Evolutionary conservation across 169 alveolate genomes (phyloP).

Genomic region (Plasmodium knowlesi): DNA sequence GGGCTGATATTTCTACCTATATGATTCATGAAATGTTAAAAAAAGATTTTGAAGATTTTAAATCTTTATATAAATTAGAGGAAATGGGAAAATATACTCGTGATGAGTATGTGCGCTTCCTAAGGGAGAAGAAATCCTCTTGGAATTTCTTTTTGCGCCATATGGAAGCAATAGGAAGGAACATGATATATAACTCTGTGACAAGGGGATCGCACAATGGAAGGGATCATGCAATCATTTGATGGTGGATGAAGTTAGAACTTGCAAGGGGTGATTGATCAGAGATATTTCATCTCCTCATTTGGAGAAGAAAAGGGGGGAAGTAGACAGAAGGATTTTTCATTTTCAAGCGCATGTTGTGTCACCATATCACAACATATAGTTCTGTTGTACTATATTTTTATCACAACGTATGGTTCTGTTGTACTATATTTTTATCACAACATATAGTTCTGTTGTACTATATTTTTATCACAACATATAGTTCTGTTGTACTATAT

Average conservation of each 20-base stretch:
- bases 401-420: too few species aligned
- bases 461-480: background rate
- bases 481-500: background rate
- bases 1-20: background rate
- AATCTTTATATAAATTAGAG: background rate
- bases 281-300: background rate
- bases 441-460: background rate
- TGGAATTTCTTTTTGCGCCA: background rate
- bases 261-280: background rate
- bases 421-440: background rate
- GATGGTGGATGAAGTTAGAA: background rate
- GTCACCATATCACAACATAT: background rate
- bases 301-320: background rate
- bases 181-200: background rate
- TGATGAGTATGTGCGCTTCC: background rate
- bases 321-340: background rate
- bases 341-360: background rate
- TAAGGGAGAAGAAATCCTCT: background rate
- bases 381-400: background rate
- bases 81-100: background rate
- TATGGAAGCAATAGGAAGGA: background rate
- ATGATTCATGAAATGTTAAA: background rate
- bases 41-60: background rate
- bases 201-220: background rate
- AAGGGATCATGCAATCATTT: background rate